Percentiles rank a stretch among this genome's conserved stretches.
phyloP scores from a whole-genome alignment of 768 basidiomycete species.

The Hygrocybe punicea region DNA sequence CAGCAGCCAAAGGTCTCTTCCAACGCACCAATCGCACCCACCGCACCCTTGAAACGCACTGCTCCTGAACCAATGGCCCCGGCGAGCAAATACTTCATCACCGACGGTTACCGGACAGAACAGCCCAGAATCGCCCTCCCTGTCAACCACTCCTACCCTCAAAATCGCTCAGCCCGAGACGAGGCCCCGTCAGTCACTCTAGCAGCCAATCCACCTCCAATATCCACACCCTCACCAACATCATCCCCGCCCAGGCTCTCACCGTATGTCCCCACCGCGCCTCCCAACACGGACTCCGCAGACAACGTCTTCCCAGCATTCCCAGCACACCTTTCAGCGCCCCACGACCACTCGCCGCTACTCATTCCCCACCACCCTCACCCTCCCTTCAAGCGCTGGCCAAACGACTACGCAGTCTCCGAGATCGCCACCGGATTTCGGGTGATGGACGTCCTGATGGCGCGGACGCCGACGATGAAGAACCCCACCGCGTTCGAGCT shows the following conservation, averaged over 20 bases:
- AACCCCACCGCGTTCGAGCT: conserved; percentile 68
- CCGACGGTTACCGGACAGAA: conserved; percentile 9
- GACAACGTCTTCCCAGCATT: conserved; percentile 7
- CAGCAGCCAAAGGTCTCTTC: conserved; percentile 18
- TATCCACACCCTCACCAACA: background rate
- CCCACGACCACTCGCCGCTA: conserved; percentile 22
- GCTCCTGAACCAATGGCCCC: conserved; percentile 18
- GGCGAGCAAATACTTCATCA: conserved; percentile 22
- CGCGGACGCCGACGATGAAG: conserved; percentile 44
- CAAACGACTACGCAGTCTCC: conserved; percentile 69
- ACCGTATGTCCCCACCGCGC: background rate
- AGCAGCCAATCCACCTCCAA: conserved; percentile 10
- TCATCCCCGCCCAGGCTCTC: conserved; percentile 2
- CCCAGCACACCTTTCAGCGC: conserved; percentile 27
- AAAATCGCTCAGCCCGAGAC: conserved; percentile 2
- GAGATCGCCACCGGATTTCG: conserved; percentile 61
- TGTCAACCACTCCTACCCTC: conserved; percentile 23
- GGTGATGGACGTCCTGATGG: background rate
- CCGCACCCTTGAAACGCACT: conserved; percentile 16
- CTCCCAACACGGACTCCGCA: no score
- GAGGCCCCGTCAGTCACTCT: conserved; percentile 12
- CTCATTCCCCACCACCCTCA: conserved; percentile 53
- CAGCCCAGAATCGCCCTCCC: conserved; percentile 9
- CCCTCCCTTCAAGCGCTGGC: conserved; percentile 70
- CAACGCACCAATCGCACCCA: background rate